Evolutionary conservation across 805 yeast species (phyloP), one percentile per base, ranked within the genome.

Genomic region (Spathaspora hagerdaliae): DNA sequence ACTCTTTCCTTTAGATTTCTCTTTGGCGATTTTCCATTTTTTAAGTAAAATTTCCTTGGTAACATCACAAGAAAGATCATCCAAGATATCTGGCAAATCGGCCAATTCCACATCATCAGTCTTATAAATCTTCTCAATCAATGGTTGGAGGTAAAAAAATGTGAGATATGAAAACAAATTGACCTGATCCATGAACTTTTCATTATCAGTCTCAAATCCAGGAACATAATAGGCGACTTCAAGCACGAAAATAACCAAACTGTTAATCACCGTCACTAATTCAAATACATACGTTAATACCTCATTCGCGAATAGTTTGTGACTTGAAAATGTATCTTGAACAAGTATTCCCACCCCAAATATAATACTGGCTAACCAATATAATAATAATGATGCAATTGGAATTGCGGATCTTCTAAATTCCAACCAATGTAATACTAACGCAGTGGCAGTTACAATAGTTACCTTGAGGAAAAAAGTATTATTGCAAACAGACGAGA

Each of bases 31-130:
- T 8, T 56, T 41, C 70, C 70, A 69, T 32, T 54, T 41, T 10
- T 50, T 48, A 13, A 52, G 41, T 43, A 69, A 59, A 31, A 29
- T 40, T 1, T 41, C 41, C 35, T 47, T 57, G 14, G 63, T 58
- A 13, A 41, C 50, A 26, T 54, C 55, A 41, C 50, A 46, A 27
- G 42, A 44, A 12, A 53, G 33, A 12, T 53, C 54, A 27, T 47
- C 47, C 2, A 49, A 50, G 47, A 43, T 54, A 13, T 78, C 74
- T 10, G 96, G 96, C 42, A 92, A 74, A 61, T 90, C 96, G 2
- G 71, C 67, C 9, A 53, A 50, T 26, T 46, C 48, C 14, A 63
- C 60, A 14, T 55, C 55, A n/a, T 50, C 55, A 7, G 60, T 55
- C 14, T 44, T 41, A 49, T 62, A 54, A 41, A 64, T 58, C 27